Evolutionary conservation across 169 alveolate genomes (phyloP), one percentile per base, ranked within the genome.

Genomic region (Cryptosporidium baileyi): DNA sequence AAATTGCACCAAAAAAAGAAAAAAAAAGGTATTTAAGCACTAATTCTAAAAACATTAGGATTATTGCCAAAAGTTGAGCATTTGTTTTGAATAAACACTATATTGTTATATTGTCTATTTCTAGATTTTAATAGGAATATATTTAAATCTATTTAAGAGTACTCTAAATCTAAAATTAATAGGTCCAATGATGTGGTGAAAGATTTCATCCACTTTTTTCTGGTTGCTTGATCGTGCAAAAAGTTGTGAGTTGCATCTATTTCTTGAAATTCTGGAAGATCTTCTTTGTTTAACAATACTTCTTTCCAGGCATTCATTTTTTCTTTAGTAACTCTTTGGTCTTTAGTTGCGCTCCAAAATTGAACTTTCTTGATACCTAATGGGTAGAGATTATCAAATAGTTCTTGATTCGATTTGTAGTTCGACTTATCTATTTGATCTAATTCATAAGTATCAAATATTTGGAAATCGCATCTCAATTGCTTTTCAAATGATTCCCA

Each of bases 401-500:
- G 59, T 3, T 19, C 17, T 6, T 40, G 13, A 17, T 74, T 38
- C 9, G 24, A 15, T 17, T 59, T 32, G 36, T 54, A 74, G 6
- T 40, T 36, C 11, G 17, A 9, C 24, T 19, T 22, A 51, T 74
- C 85, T 54, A 74, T 43, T 19, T 17, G 30, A 1, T 38, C 11
- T 26, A 74, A 30, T 13, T 74, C 57, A 38, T 40, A 74, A 38
- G 49, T 54, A 54, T 74, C 85, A 22, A 74, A 74, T 45, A 74
- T 38, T n/a, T 43, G 17, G 34, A 74, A 74, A 19, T 74, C 85
- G 34, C 74, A 54, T 43, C 85, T 74, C 9, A 74, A 28, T 24
- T 54, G 85, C 30, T 19, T 34, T 38, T 54, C 85, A 51, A 74
- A 74, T 57, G 32, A 67, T 28, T 74, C 67, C 85, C 85, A 74